Evolutionary conservation across 805 yeast species (phyloP).

Genomic region (Hanseniaspora lindneri): DNA sequence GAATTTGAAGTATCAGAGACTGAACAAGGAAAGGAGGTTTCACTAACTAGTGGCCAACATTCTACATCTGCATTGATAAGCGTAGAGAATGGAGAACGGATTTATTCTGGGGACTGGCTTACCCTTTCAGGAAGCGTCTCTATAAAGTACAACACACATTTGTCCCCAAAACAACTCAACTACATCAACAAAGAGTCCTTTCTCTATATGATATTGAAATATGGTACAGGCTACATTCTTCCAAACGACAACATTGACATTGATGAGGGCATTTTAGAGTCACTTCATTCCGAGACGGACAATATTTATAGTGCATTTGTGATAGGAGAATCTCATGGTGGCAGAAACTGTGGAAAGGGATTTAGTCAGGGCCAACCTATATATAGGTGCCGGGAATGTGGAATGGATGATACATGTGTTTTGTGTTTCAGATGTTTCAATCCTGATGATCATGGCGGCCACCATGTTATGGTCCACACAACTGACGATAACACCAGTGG

Average conservation of each 20-base stretch:
- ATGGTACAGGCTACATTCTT: not conserved
- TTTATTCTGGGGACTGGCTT: not conserved
- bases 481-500: conserved; percentile 42
- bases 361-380: conserved; percentile 53
- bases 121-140: not conserved
- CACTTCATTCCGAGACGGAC: not conserved
- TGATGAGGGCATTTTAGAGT: not conserved
- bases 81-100: not conserved
- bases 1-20: not conserved
- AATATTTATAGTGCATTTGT: not conserved
- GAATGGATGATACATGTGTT: conserved; percentile 67
- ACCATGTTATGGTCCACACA: conserved; percentile 45
- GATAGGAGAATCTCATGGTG: conserved; percentile 32
- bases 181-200: not conserved
- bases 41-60: not conserved
- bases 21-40: not conserved
- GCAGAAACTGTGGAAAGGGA: conserved; percentile 58
- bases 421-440: conserved; percentile 64
- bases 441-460: conserved; percentile 53
- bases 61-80: not conserved
- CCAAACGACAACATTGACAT: not conserved
- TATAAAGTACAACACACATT: not conserved
- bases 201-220: not conserved
- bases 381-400: conserved; percentile 65
- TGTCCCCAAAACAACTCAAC: not conserved